A percentile compares a stretch with the other conserved stretches of the same genome.
Conservation (phyloP, 805 yeast species). For the Hermanozyma aechmeae region DNA sequence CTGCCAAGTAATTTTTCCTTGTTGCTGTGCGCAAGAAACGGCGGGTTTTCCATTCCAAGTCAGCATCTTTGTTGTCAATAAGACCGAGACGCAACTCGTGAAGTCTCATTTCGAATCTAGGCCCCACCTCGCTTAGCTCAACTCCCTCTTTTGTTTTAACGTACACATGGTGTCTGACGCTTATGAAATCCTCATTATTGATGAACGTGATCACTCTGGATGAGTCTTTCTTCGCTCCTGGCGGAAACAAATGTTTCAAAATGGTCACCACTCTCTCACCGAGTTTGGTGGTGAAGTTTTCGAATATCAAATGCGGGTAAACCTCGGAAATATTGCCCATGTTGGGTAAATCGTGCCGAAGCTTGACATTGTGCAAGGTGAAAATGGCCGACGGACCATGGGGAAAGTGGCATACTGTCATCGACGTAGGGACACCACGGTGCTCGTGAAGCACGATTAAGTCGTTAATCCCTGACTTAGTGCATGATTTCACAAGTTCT, state of each 20-base stretch:
- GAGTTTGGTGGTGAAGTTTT: conserved; percentile 70
- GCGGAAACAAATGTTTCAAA: conserved; percentile 86
- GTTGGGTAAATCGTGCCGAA: conserved; percentile 84
- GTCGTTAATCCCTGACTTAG: conserved; percentile 74
- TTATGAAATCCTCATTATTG: conserved; percentile 83
- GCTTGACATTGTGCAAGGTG: conserved; percentile 86
- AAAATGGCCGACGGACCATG: conserved; percentile 96
- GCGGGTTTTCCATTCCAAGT: conserved; percentile 93
- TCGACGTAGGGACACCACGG: conserved; percentile 94
- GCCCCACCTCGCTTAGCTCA: conserved; percentile 94
- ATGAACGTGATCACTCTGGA: conserved; percentile 90
- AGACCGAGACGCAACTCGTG: conserved; percentile 86
- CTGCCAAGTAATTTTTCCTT: conserved; percentile 78
- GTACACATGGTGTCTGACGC: conserved; percentile 92
- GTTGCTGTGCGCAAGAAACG: conserved; percentile 93
- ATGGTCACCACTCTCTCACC: conserved; percentile 78
- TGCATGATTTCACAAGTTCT: conserved; percentile 74
- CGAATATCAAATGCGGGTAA: conserved; percentile 90
- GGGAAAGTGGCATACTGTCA: conserved; percentile 91
- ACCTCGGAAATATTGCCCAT: conserved; percentile 86
- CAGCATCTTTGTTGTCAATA: conserved; percentile 91
- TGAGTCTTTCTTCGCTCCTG: conserved; percentile 88
- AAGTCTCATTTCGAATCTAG: conserved; percentile 94
- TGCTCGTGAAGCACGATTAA: conserved; percentile 86
- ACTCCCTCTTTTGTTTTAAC: conserved; percentile 83